phyloP scores from a whole-genome alignment of 345 rosid genomes.

The Raphanus sativus region DNA sequence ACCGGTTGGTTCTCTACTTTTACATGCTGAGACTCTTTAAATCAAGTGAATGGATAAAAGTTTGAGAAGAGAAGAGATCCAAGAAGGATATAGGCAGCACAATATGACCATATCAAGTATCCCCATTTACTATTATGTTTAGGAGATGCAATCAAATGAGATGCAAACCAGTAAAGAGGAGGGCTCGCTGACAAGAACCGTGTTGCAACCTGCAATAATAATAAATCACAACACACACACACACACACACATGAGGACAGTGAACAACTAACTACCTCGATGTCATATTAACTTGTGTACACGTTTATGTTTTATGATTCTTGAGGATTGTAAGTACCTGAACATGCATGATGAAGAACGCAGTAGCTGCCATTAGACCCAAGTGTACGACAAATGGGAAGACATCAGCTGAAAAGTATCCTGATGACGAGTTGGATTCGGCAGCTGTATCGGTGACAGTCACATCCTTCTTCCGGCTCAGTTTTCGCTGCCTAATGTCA shows the following conservation, averaged over 20 bases:
- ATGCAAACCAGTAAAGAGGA: conserved; percentile 87
- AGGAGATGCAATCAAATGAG: conserved; percentile 45
- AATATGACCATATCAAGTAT: conserved; percentile 67
- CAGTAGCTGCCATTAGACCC: conserved; percentile 72
- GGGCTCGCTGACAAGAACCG: conserved; percentile 91
- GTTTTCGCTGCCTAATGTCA: conserved; percentile 59
- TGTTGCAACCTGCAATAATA: conserved; percentile 67
- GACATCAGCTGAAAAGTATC: conserved; percentile 49
- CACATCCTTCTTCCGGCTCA: conserved; percentile 31
- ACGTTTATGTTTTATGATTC: not conserved
- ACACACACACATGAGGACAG: conserved; percentile 9
- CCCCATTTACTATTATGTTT: conserved; percentile 48
- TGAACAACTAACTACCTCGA: not conserved
- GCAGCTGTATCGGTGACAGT: conserved; percentile 5
- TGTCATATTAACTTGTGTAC: not conserved
- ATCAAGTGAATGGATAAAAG: conserved; percentile 89
- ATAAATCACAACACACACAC: not conserved
- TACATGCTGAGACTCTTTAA: not conserved
- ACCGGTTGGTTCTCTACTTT: conserved; percentile 7
- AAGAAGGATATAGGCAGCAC: conserved; percentile 71
- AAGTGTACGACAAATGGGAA: conserved; percentile 71
- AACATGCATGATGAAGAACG: conserved; percentile 86
- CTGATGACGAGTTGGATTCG: conserved; percentile 37
- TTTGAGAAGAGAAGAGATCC: conserved; percentile 84
- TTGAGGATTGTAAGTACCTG: conserved; percentile 57